phyloP scores from a whole-genome alignment of 192 early-diverging fungal species.

The Coemansia sp. region DNA sequence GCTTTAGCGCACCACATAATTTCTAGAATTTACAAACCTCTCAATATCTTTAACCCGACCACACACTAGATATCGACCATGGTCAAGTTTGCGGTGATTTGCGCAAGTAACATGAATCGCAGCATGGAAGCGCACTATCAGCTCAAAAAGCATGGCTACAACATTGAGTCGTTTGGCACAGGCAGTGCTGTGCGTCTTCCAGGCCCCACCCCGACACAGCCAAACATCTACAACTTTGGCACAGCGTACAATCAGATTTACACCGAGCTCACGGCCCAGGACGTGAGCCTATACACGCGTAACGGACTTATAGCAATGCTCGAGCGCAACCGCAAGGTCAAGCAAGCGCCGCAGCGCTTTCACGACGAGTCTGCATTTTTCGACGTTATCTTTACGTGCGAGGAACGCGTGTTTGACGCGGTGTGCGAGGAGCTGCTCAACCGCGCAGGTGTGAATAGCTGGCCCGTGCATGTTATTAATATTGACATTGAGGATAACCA shows the following conservation, averaged over 20 bases:
- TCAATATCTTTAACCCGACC: no score
- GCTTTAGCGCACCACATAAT: no score
- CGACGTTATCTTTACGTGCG: conserved; percentile 95
- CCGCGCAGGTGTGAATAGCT: conserved; percentile 64
- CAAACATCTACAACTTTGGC: conserved; percentile 92
- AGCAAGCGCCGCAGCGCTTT: conserved; percentile 84
- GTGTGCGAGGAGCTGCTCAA: conserved; percentile 86
- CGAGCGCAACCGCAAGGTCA: conserved; percentile 92
- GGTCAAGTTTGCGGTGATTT: conserved; percentile 90
- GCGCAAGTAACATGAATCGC: conserved; percentile 95
- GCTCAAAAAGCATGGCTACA: conserved; percentile 70
- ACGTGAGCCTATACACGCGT: conserved; percentile 71
- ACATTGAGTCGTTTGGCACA: conserved; percentile 87
- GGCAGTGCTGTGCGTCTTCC: conserved; percentile 87
- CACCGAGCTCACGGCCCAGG: conserved; percentile 71
- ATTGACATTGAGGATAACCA: conserved; percentile 96
- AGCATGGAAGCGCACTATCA: conserved; percentile 95
- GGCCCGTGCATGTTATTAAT: conserved; percentile 89
- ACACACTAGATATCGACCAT: conserved; percentile 27
- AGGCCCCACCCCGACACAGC: conserved; percentile 78
- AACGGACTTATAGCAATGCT: conserved; percentile 91
- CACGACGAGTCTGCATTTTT: conserved; percentile 71
- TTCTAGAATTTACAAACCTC: no score
- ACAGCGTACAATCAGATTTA: conserved; percentile 90
- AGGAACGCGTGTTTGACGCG: conserved; percentile 91